phyloP scores from a whole-genome alignment of 2,329 filamentous ascomycete genomes.

The Mycosphaerelloides madeirae region DNA sequence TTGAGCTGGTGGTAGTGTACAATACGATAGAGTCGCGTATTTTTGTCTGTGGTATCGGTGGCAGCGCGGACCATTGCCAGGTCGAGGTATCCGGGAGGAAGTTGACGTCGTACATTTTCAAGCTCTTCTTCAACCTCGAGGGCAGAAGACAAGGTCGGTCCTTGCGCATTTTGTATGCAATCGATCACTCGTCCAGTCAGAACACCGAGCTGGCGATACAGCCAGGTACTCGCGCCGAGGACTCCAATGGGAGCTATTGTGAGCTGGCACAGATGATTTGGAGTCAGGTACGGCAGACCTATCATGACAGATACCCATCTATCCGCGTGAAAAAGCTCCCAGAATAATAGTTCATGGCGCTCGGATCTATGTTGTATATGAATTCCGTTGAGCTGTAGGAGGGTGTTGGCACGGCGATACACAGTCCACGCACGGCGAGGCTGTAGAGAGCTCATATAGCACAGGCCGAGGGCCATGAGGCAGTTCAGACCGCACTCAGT shows the following conservation, averaged over 20 bases:
- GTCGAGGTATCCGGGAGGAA: conserved; percentile 8
- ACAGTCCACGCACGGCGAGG: conserved; percentile 13
- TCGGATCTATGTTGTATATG: conserved; percentile 7
- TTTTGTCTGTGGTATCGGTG: conserved; percentile 7
- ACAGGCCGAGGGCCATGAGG: conserved; percentile 16
- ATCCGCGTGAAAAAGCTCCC: conserved; percentile 17
- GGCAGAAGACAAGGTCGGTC: conserved; percentile 8
- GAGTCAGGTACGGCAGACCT: conserved; percentile 10
- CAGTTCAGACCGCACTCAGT: conserved; percentile 11
- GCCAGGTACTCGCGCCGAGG: conserved; percentile 3
- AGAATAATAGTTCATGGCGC: conserved; percentile 10
- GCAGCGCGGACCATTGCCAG: conserved; percentile 5
- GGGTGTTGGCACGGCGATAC: conserved; percentile 12
- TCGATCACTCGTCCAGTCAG: conserved; percentile 13
- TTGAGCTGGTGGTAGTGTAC: conserved; percentile 40
- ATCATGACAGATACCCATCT: conserved; percentile 18
- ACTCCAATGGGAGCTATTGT: conserved; percentile 4
- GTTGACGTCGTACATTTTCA: conserved; percentile 1
- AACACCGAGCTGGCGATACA: conserved; percentile 10
- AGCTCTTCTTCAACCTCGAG: conserved; percentile 13
- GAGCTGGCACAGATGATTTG: conserved; percentile 13
- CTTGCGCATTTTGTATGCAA: conserved; percentile 9
- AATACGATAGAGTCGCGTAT: conserved; percentile 10
- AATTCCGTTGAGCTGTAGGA: conserved; percentile 12
- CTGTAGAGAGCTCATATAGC: conserved; percentile 11